Evolutionary conservation across 1,284 basidiomycete species (phyloP).

Genomic region (Ustanciosporium gigantosporum): DNA sequence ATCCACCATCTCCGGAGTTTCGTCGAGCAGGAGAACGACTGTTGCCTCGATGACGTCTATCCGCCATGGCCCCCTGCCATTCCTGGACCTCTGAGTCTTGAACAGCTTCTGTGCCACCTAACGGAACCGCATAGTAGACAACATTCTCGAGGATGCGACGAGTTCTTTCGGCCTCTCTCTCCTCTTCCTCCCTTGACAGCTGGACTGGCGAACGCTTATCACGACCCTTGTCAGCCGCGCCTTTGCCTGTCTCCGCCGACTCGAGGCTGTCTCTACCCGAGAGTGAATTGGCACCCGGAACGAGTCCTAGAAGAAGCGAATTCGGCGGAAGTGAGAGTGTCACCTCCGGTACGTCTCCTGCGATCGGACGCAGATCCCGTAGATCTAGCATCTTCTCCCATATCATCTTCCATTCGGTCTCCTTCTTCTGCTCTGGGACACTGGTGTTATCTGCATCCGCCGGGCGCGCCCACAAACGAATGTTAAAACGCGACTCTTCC

Average conservation of each 20-base stretch:
- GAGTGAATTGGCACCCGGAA: conserved; percentile 24
- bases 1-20: conserved; percentile 10
- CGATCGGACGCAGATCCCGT: conserved; percentile 18
- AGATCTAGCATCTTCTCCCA: conserved; percentile 16
- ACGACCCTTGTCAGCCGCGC: background rate
- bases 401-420: conserved; percentile 17
- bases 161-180: conserved; percentile 15
- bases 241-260: background rate
- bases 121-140: conserved; percentile 20
- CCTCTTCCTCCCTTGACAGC: background rate
- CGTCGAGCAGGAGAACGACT: background rate
- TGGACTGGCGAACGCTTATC: background rate
- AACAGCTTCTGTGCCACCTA: background rate
- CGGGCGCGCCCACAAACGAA: conserved; percentile 14
- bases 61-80: background rate
- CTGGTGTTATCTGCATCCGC: background rate
- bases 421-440: background rate
- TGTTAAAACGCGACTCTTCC: conserved; percentile 7
- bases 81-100: no score
- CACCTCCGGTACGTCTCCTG: conserved; percentile 14
- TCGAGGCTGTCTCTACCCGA: conserved; percentile 10
- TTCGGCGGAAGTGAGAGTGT: conserved; percentile 14
- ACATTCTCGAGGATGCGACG: conserved; percentile 21
- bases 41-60: background rate
- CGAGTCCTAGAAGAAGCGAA: conserved; percentile 25